phyloP scores from a whole-genome alignment of 305 asterid species.

The Fraxinus dipetala region DNA sequence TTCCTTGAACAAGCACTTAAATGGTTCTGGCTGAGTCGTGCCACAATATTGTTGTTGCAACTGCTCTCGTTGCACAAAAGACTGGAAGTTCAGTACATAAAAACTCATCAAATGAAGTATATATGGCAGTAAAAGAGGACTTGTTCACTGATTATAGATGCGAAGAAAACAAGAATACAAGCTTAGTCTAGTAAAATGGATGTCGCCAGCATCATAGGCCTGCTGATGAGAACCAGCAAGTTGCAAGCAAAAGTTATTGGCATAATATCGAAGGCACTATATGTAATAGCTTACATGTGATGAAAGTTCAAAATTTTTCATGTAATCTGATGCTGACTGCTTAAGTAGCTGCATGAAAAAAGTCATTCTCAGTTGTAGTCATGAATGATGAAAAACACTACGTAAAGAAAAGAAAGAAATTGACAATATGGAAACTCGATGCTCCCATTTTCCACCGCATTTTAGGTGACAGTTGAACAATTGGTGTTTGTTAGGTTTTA shows the following conservation, averaged over 20 bases:
- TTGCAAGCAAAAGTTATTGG: constrained; percentile 9
- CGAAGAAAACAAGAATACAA: constrained; percentile 8
- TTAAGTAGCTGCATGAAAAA: constrained; percentile 69
- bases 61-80: constrained; percentile 71
- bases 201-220: background rate
- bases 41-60: constrained; percentile 67
- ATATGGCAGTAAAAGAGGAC: background rate
- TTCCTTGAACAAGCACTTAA: constrained; percentile 55
- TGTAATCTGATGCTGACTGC: constrained; percentile 64
- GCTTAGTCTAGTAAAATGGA: background rate
- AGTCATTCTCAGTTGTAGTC: constrained; percentile 18
- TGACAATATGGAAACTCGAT: background rate
- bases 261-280: background rate
- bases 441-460: background rate
- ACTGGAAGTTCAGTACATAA: constrained; percentile 40
- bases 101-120: constrained; percentile 26
- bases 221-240: background rate
- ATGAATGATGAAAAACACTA: background rate
- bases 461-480: background rate
- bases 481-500: background rate
- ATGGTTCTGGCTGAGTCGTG: constrained; percentile 47
- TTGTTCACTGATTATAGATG: background rate
- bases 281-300: constrained; percentile 54
- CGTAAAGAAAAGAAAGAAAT: background rate
- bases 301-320: constrained; percentile 54